Base-by-base conservation (phyloP, 2,329 filamentous ascomycete species). In the Penicillium sp. region DNA sequence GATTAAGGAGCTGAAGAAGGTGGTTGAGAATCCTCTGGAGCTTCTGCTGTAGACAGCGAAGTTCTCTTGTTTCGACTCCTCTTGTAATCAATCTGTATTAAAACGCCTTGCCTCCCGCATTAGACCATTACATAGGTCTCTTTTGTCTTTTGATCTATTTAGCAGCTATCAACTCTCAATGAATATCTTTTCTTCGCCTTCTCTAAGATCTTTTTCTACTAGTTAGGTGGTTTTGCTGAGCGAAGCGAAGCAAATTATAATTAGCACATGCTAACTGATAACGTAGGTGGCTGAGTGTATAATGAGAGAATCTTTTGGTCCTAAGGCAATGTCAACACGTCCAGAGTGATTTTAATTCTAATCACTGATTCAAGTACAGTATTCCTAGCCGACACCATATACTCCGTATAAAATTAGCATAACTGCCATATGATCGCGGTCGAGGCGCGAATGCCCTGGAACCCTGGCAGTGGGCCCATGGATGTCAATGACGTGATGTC, bases 1-100 rank as follows among this genome's bases (percentile, higher is more conserved):
- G 84, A 89, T 99, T 75, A 84, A 83, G 73, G 93, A 95, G 79
- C 79, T 99, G 73, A 99, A 99, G 87, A 92, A 91, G 82, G 88
- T 90, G 45, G 79, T 99, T 53, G 93, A 99, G 84, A 96, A 95
- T 81, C 93, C 93, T 60, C 81, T 99, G 62, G 88, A 95, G 78
- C 81, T 99, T 62, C 79, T 99, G 72, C 81, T 99, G 74, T 99
- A 86, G 79, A 50, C 27, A 55, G 55, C 48, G 37, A 46, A 49
- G 44, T 42, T 46, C 31, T 14, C 34, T 33, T 31, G 33, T 46
- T 34, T 33, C 30, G 40, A 41, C 35, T 50, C 42, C 28, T 42
- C n/a, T 34, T 58, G 59, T 67, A 66, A 66, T 69, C 61, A 66
- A 66, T 69, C 61, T 69, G 66, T 69, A 69, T 64, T 64, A 68